phyloP scores from a whole-genome alignment of 768 basidiomycete species.

The Phaffia tasmanica region DNA sequence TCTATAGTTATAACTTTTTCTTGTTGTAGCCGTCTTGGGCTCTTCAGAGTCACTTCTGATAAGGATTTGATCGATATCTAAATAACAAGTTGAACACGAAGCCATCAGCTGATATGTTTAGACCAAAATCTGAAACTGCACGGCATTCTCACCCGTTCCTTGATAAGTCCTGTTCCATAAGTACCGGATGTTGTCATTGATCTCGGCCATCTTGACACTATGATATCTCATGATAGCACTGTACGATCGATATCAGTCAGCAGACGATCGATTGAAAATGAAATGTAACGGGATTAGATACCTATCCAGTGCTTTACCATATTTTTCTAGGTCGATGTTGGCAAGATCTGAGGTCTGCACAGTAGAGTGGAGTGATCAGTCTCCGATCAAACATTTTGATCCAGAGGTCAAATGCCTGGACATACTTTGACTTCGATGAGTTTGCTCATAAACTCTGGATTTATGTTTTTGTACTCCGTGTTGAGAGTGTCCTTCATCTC shows the following conservation, averaged over 20 bases:
- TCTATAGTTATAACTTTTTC: constrained; percentile 86
- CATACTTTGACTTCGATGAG: constrained; percentile 85
- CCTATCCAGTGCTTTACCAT: constrained; percentile 94
- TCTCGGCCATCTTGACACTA: constrained; percentile 91
- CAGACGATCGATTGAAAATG: background rate
- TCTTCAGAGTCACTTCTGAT: constrained; percentile 91
- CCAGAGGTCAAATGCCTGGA: background rate
- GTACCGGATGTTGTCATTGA: constrained; percentile 94
- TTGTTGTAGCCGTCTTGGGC: constrained; percentile 54
- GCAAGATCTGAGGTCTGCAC: constrained; percentile 91
- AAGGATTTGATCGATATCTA: constrained; percentile 95
- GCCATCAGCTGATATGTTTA: background rate
- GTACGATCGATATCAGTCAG: background rate
- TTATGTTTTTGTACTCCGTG: constrained; percentile 74
- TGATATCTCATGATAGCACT: constrained; percentile 99
- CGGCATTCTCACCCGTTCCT: constrained; percentile 62
- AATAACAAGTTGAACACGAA: background rate
- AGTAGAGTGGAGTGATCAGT: background rate
- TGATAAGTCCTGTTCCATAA: constrained; percentile 99
- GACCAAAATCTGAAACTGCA: constrained; percentile 16
- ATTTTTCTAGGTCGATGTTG: constrained; percentile 93
- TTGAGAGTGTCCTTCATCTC: constrained; percentile 55
- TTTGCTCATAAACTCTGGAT: constrained; percentile 76
- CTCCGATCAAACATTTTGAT: background rate
- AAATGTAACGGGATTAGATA: constrained; percentile 35